These are phyloP conservation scores for Coprinellus micaceus DNA, from an alignment of 768 basidiomycete genomes.

Conservation along the genomic window DNA sequence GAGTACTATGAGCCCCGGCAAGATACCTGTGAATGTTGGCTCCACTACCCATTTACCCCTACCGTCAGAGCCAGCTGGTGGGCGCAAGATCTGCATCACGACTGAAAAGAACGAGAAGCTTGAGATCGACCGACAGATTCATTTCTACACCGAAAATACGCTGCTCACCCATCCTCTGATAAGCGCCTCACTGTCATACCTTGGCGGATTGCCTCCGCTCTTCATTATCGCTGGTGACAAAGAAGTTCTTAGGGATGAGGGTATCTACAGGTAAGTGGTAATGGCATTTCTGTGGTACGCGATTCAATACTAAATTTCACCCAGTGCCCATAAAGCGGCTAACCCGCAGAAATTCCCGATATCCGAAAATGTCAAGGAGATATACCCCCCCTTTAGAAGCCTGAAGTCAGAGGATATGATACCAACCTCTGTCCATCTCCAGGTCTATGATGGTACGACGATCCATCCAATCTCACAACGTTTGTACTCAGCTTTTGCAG, in stretches of 20 bases:
- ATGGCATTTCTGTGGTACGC: neutral
- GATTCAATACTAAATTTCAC: constrained; percentile 1
- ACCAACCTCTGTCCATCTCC: constrained; percentile 83
- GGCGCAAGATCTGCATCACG: constrained; percentile 45
- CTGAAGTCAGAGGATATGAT: constrained; percentile 48
- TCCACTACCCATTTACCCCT: constrained; percentile 42
- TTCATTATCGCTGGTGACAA: constrained; percentile 83
- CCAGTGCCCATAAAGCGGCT: constrained; percentile 87
- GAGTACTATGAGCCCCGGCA: constrained; percentile 10
- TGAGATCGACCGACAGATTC: constrained; percentile 66
- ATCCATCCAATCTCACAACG: constrained; percentile 13
- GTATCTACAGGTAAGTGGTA: constrained; percentile 70
- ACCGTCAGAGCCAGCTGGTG: too few relatives aligned
- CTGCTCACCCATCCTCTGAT: constrained; percentile 77
- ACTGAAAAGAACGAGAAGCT: constrained; percentile 50
- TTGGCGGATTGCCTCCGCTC: constrained; percentile 89
- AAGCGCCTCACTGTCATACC: constrained; percentile 73
- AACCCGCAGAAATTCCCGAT: constrained; percentile 67
- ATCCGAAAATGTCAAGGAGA: constrained; percentile 36
- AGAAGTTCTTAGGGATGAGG: constrained; percentile 90
- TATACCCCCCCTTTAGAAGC: constrained; percentile 56
- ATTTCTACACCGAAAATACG: constrained; percentile 82
- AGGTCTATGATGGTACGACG: constrained; percentile 80
- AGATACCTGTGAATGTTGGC: constrained; percentile 47
- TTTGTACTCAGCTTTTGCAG: constrained; percentile 32